Conservation (phyloP, 495 filamentous ascomycete species). For the Aspergillus avenaceus region DNA sequence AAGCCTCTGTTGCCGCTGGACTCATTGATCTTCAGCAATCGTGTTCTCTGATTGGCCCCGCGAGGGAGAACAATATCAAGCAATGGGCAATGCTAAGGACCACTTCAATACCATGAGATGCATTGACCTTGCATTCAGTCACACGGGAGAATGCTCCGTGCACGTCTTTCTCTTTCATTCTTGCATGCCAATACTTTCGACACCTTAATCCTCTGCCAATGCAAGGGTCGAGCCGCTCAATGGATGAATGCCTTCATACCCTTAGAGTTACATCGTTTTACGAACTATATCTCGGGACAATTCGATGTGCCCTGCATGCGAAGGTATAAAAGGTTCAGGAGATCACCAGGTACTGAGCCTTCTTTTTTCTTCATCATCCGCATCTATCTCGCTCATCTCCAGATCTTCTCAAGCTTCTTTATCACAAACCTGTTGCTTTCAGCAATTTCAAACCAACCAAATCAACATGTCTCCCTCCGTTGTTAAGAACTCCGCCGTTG, state of each 20-base stretch:
- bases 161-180: too few relatives aligned
- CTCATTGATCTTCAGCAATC: conserved; percentile 6
- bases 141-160: too few relatives aligned
- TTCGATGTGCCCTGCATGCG: too few relatives aligned
- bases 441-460: conserved; percentile 13
- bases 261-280: too few relatives aligned
- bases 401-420: neutral
- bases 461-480: conserved; percentile 34
- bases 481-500: conserved; percentile 22
- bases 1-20: neutral
- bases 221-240: too few relatives aligned
- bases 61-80: conserved; percentile 14
- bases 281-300: too few relatives aligned
- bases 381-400: conserved; percentile 14
- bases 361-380: conserved; percentile 11
- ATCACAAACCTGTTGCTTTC: conserved; percentile 17
- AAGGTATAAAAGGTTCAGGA: too few relatives aligned
- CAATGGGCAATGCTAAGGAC: neutral
- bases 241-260: too few relatives aligned
- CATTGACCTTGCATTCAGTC: too few relatives aligned
- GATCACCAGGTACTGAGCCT: too few relatives aligned
- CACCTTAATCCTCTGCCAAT: too few relatives aligned
- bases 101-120: neutral
- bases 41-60: conserved; percentile 6
- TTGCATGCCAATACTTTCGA: too few relatives aligned